Evolutionary conservation across 2,329 filamentous ascomycete genomes (phyloP).

Genomic region (Ceratocystis cacaofunesta): DNA sequence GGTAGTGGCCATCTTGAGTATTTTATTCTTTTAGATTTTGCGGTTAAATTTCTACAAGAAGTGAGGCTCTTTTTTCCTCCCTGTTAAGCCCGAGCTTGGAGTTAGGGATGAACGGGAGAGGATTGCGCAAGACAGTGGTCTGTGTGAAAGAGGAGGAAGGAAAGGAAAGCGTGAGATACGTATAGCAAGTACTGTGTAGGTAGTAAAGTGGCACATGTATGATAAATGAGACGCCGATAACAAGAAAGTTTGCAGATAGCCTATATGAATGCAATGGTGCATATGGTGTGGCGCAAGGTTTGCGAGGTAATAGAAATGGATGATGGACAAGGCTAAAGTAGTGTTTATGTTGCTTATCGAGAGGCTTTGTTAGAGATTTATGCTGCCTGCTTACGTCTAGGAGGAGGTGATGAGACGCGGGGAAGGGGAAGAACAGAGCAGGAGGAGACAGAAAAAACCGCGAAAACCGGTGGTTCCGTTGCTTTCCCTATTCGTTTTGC

Average conservation of each 20-base stretch:
- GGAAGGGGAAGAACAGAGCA: neutral
- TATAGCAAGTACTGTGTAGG: neutral
- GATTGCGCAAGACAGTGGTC: neutral
- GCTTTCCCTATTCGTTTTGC: too few species aligned
- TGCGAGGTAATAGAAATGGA: neutral
- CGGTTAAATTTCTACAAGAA: neutral
- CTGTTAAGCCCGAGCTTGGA: neutral
- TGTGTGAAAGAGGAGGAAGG: neutral
- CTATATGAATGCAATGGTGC: neutral
- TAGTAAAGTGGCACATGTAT: neutral
- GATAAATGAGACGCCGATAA: neutral
- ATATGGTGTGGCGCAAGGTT: neutral
- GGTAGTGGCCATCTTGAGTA: too few species aligned
- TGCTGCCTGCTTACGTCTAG: neutral
- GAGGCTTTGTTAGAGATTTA: neutral
- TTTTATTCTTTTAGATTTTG: too few species aligned
- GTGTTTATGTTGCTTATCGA: neutral
- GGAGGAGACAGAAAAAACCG: neutral
- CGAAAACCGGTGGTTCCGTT: neutral
- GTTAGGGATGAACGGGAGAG: neutral
- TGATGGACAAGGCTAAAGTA: too few species aligned
- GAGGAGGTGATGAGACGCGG: neutral
- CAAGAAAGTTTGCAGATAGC: neutral
- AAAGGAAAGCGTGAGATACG: neutral
- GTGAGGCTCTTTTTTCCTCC: slow-evolving; percentile 2